These are phyloP conservation scores for Calonectria crousiana DNA, from an alignment of 2,329 filamentous ascomycete genomes.

Conservation along the genomic window DNA sequence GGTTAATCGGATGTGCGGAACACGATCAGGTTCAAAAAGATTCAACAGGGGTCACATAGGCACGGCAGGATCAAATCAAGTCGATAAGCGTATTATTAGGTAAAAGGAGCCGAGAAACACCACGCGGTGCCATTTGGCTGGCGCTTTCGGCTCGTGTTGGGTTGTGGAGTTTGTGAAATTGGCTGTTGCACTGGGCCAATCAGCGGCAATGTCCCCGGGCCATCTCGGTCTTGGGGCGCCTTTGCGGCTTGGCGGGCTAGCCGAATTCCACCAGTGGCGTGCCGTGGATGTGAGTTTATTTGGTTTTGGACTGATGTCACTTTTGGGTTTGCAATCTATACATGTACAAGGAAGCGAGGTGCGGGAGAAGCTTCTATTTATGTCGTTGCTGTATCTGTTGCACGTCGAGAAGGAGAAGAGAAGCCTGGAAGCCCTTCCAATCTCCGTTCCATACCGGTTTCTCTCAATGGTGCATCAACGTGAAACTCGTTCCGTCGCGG, in stretches of 20 bases:
- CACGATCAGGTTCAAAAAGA: not conserved
- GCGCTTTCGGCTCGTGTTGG: not conserved
- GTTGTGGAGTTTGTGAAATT: not conserved
- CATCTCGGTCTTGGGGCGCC: not conserved
- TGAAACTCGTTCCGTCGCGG: not conserved
- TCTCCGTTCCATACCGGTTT: not conserved
- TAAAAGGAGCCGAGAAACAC: not conserved
- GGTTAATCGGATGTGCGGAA: not conserved
- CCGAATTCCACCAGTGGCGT: not conserved
- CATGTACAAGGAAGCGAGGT: not conserved
- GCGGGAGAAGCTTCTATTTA: not conserved
- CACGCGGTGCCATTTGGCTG: not conserved
- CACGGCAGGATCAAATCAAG: not conserved
- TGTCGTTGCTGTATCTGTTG: not conserved
- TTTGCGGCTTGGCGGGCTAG: not conserved
- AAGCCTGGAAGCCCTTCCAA: not conserved
- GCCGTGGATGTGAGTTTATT: not conserved
- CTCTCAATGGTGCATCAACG: not conserved
- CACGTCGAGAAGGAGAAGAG: not conserved
- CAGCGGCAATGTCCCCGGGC: not conserved
- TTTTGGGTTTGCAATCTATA: not conserved
- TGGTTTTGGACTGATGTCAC: not conserved
- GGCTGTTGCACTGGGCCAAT: not conserved
- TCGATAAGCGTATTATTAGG: not conserved
- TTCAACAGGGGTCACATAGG: not conserved